A percentile compares a stretch with the other conserved stretches of the same genome.
phyloP scores from a whole-genome alignment of 164 flowering plant species.

The Sextonia rubra region DNA sequence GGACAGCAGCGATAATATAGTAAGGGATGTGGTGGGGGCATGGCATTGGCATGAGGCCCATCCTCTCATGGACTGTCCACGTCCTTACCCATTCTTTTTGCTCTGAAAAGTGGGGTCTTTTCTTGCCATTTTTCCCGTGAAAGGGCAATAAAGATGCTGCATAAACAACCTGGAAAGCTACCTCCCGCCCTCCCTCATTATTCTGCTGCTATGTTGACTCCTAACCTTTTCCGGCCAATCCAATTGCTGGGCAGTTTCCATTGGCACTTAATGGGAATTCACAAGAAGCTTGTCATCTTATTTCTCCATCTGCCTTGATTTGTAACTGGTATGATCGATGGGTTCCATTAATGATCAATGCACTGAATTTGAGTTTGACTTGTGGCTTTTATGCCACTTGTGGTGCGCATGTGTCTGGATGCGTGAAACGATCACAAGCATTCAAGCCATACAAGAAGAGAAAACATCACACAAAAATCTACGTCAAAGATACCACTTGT shows the following conservation, averaged over 20 bases:
- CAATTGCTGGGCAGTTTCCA: neutral
- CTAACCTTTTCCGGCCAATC: neutral
- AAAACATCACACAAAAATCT: no score
- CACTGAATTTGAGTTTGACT: no score
- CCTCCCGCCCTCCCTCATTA: neutral
- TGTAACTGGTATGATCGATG: no score
- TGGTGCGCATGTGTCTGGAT: no score
- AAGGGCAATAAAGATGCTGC: neutral
- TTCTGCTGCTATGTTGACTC: neutral
- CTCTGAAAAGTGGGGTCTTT: neutral
- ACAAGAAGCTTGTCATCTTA: no score
- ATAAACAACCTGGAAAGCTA: neutral
- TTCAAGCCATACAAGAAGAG: no score
- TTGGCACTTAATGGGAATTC: neutral
- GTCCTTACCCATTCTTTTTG: neutral
- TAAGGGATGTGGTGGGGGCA: neutral
- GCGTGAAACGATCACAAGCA: no score
- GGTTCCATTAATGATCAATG: no score
- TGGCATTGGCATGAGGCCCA: neutral
- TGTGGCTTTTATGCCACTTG: no score
- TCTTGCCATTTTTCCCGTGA: neutral
- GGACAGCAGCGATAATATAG: neutral
- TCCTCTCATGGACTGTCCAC: neutral
- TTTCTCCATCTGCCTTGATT: no score
- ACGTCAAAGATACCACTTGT: no score